Evolutionary conservation across 768 basidiomycete species (phyloP).

Genomic region (Boletus huronensis): DNA sequence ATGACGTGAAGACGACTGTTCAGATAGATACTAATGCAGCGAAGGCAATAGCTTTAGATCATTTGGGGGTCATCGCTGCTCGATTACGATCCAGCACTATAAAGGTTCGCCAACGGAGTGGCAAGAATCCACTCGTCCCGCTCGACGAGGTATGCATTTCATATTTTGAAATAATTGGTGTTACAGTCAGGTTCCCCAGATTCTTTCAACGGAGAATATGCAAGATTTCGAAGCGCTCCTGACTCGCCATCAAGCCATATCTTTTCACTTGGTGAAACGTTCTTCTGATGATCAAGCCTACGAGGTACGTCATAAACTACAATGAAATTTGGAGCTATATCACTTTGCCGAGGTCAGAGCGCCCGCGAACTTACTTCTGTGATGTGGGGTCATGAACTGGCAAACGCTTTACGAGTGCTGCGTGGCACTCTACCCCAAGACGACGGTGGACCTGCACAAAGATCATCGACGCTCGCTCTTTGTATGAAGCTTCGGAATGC

Average conservation of each 20-base stretch:
- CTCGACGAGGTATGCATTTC: constrained; percentile 62
- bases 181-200: constrained; percentile 34
- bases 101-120: constrained; percentile 33
- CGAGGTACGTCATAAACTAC: constrained; percentile 48
- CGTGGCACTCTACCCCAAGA: constrained; percentile 47
- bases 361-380: constrained; percentile 79
- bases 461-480: constrained; percentile 33
- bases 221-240: constrained; percentile 57
- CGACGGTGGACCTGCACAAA: constrained; percentile 26
- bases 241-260: constrained; percentile 61
- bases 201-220: constrained; percentile 47
- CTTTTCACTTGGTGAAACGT: constrained; percentile 62
- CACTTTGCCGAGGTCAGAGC: constrained; percentile 42
- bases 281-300: constrained; percentile 79
- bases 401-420: constrained; percentile 60
- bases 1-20: constrained; percentile 69
- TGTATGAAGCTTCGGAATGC: constrained; percentile 58
- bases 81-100: constrained; percentile 62
- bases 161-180: background rate
- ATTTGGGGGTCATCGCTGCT: constrained; percentile 90
- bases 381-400: constrained; percentile 79
- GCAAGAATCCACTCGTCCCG: constrained; percentile 43
- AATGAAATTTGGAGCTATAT: background rate
- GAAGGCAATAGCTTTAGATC: constrained; percentile 88
- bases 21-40: constrained; percentile 76